Evolutionary conservation across 106 monocot genomes (phyloP).

Genomic region (Allium sativum): DNA sequence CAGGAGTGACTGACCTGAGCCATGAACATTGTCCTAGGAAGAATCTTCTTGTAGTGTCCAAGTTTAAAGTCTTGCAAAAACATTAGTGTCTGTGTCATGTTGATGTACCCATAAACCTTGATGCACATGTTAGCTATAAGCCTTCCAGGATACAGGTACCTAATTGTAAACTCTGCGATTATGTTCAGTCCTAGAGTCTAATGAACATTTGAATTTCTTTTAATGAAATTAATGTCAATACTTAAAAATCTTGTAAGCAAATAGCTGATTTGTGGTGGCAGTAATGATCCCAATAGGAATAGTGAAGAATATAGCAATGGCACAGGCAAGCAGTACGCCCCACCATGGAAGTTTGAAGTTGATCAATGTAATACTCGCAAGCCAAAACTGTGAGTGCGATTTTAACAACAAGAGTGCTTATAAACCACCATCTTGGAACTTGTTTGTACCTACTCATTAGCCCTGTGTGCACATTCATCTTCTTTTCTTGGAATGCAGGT

Average conservation of each 20-base stretch:
- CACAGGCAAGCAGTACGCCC: conserved; percentile 56
- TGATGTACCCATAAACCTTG: too few relatives aligned
- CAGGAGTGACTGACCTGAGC: too few relatives aligned
- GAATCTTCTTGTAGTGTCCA: conserved; percentile 46
- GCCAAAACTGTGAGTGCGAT: conserved; percentile 55
- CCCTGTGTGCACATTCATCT: conserved; percentile 71
- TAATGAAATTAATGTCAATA: too few relatives aligned
- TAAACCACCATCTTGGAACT: conserved; percentile 87
- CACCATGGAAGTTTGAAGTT: conserved; percentile 94
- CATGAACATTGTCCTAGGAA: conserved; percentile 51
- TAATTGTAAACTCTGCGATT: too few relatives aligned
- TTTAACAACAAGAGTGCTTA: conserved; percentile 54
- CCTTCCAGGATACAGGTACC: conserved; percentile 31
- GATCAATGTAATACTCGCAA: conserved; percentile 72
- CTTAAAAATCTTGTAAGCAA: too few relatives aligned
- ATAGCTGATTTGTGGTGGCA: conserved; percentile 16
- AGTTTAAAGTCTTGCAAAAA: conserved; percentile 56
- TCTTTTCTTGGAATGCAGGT: conserved; percentile 69
- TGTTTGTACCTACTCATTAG: conserved; percentile 79
- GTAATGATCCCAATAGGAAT: conserved; percentile 18
- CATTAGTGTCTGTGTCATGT: conserved; percentile 10
- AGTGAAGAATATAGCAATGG: conserved; percentile 16
- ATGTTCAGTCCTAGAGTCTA: too few relatives aligned
- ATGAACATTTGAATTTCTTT: too few relatives aligned
- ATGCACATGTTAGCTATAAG: conserved; percentile 25